A percentile compares a stretch with the other conserved stretches of the same genome.
These are phyloP conservation scores for Collariella sp. DNA, from an alignment of 495 filamentous ascomycete species.

Conservation along the genomic window DNA sequence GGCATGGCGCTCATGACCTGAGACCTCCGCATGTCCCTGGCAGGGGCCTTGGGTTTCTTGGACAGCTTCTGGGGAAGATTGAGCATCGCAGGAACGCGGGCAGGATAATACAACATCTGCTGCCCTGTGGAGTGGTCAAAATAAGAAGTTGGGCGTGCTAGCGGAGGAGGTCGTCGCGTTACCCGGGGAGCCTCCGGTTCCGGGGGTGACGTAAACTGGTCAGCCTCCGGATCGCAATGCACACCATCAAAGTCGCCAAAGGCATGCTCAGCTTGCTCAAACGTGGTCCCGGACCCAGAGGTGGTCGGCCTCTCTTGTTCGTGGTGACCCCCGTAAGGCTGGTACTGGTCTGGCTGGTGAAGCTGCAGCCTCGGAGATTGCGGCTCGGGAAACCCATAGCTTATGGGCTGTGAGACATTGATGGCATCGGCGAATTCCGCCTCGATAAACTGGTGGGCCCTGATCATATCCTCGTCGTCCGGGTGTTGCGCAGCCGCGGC, in stretches of 20 bases:
- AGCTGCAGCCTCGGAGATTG: slow-evolving; percentile 22
- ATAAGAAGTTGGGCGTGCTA: slow-evolving; percentile 47
- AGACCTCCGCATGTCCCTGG: slow-evolving; percentile 60
- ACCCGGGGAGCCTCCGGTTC: slow-evolving; percentile 6
- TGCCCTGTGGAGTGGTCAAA: slow-evolving; percentile 57
- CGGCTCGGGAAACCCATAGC: slow-evolving; percentile 4
- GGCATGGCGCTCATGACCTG: slow-evolving; percentile 47
- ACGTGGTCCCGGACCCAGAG: slow-evolving; percentile 58
- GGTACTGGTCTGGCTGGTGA: slow-evolving; percentile 20
- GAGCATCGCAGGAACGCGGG: slow-evolving; percentile 85
- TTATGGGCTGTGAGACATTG: slow-evolving; percentile 11
- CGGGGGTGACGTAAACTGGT: slow-evolving; percentile 22
- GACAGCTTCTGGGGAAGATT: slow-evolving; percentile 87
- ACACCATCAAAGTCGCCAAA: slow-evolving; percentile 95
- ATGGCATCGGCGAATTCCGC: slow-evolving; percentile 19
- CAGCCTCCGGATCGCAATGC: slow-evolving; percentile 56
- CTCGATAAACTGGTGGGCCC: slow-evolving; percentile 28
- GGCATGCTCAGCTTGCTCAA: slow-evolving; percentile 56
- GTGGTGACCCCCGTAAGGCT: slow-evolving; percentile 10
- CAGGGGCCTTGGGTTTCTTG: slow-evolving; percentile 51
- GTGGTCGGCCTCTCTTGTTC: slow-evolving; percentile 31
- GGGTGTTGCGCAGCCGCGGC: slow-evolving; percentile 18
- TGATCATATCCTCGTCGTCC: slow-evolving; percentile 30
- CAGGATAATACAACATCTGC: slow-evolving; percentile 89
- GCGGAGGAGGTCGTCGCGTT: slow-evolving; percentile 19